Conservation (phyloP, 345 rosid genomes). For the Gossypium sturtianum region DNA sequence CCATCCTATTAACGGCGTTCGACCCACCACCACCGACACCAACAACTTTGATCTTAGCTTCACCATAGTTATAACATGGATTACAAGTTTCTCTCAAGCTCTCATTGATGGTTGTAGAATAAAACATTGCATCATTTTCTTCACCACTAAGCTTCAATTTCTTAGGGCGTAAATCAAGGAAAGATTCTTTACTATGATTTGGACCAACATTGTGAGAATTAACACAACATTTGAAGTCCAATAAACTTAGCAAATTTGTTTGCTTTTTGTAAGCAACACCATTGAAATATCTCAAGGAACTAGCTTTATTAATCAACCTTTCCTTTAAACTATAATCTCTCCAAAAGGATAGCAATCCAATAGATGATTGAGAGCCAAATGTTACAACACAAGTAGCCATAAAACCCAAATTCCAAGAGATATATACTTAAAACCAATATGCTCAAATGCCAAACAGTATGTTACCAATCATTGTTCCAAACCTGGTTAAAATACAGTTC, state of each 20-base stretch:
- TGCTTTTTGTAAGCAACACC: constrained; percentile 29
- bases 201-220: constrained; percentile 47
- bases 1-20: constrained; percentile 93
- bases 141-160: constrained; percentile 70
- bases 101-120: constrained; percentile 37
- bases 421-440: background rate
- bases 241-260: constrained; percentile 18
- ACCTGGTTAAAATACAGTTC: background rate
- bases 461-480: background rate
- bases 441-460: background rate
- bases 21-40: constrained; percentile 96
- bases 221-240: constrained; percentile 31
- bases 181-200: constrained; percentile 59
- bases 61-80: constrained; percentile 40
- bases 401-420: background rate
- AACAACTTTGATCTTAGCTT: constrained; percentile 84
- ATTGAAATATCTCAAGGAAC: constrained; percentile 30
- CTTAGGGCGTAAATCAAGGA: constrained; percentile 71
- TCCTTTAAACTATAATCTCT: background rate
- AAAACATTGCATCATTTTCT: constrained; percentile 28
- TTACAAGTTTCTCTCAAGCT: constrained; percentile 35
- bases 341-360: background rate
- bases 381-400: constrained; percentile 11
- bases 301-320: constrained; percentile 23
- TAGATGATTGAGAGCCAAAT: constrained; percentile 1